These are phyloP conservation scores for Neostapfia colusana DNA, from an alignment of 176 grass and related monocot genomes.

Conservation along the genomic window DNA sequence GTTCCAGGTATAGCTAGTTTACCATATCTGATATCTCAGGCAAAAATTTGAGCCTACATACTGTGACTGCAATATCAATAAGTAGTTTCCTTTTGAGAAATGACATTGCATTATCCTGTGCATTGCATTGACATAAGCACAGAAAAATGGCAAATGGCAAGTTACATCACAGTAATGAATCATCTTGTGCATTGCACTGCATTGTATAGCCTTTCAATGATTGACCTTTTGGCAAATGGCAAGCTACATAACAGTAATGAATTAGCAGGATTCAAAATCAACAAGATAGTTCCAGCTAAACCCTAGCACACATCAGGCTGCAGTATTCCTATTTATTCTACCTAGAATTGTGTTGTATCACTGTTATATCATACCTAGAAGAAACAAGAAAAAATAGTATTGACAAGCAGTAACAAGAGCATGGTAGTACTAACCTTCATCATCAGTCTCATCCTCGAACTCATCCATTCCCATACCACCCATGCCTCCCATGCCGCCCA, in stretches of 20 bases:
- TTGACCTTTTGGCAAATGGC: background rate
- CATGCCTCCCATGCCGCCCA: constrained; percentile 50
- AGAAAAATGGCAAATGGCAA: background rate
- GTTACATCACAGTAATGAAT: background rate
- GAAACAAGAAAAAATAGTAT: background rate
- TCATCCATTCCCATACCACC: constrained; percentile 63
- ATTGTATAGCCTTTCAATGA: background rate
- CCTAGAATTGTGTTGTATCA: background rate
- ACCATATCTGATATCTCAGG: background rate
- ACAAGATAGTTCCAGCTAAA: constrained; percentile 13
- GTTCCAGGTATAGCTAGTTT: background rate
- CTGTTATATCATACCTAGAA: background rate
- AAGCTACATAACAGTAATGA: background rate
- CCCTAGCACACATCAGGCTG: background rate
- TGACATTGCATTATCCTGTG: background rate
- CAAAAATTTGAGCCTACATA: background rate
- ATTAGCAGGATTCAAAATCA: background rate
- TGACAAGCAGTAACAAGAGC: background rate
- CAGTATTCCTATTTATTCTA: background rate
- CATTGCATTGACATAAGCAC: background rate
- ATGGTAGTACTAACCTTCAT: constrained; percentile 64
- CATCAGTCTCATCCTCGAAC: constrained; percentile 73
- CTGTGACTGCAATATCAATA: background rate
- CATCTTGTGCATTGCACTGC: background rate
- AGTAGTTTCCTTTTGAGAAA: background rate